Base-by-base conservation (phyloP, 306 rosid genomes). In the Hippophae gyantsensis region DNA sequence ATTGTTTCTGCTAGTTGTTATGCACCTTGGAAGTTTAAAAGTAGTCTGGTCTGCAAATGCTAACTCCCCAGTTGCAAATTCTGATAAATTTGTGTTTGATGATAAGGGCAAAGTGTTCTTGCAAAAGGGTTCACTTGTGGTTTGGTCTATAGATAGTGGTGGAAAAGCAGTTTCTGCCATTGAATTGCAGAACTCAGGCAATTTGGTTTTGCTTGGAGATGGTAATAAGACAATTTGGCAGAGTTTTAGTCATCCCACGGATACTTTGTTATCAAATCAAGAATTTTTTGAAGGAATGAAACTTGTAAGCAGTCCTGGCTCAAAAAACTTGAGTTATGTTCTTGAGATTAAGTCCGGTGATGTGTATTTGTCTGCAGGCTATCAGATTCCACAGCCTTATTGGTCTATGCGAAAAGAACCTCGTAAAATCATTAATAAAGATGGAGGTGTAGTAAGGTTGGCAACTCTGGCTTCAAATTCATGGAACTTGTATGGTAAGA, bases 231-330 rank as follows among this genome's bases (percentile, higher is more conserved):
- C 75, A 5, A 58, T 84, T 63, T 92, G 99, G 99, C 81, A 85
- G 72, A 92, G 99, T 84, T 92, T 92, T 68, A 61, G 65, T 52
- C 81, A 85, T 65, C 99, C 99, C 14, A 85, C 96, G 5, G 77
- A 92, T 73, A 85, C 95, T 58, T 76, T 92, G 57, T 57, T 88
- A 48, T 81, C 88, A 66, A 63, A 46, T 41, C 99, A 92, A 72
- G 77, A 78, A n/a, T 83, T 83, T 70, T 59, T 12, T 1, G 82
- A 82, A 66, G 99, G 99, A 45, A 82, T 86, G 90, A 88, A 62
- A 63, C 90, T 88, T 48, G 62, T 68, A 14, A 88, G 93, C 65
- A 73, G 82, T 48, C 78, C 84, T 48, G 63, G 65, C 45, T 5
- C 56, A 1, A 78, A 72, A 46, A 81, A 88, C 63, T 64, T 80